Percentiles rank a stretch among this genome's conserved stretches.
These are phyloP conservation scores for Pleurotus pulmonarius DNA, from an alignment of 768 basidiomycete species.

Conservation along the genomic window DNA sequence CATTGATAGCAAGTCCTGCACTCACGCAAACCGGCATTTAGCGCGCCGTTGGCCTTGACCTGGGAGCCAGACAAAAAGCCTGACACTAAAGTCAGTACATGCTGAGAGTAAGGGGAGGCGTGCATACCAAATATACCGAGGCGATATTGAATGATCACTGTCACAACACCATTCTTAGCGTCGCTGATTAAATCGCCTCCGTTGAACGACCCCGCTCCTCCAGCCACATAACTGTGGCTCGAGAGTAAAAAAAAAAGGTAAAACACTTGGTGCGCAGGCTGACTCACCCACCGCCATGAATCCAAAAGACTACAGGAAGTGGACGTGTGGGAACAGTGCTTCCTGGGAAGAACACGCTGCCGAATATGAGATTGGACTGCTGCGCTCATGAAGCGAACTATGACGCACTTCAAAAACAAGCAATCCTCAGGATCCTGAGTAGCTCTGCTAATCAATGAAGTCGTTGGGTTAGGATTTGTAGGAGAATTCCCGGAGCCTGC, in stretches of 20 bases:
- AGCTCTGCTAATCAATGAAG: background rate
- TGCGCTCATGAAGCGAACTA: background rate
- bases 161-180: slow-evolving; percentile 22
- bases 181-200: slow-evolving; percentile 7
- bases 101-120: too few species aligned
- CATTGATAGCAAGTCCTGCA: slow-evolving; percentile 1
- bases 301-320: slow-evolving; percentile 14
- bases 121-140: slow-evolving; percentile 30
- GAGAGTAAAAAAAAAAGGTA: background rate
- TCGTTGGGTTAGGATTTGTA: slow-evolving; percentile 26
- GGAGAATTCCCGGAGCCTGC: slow-evolving; percentile 22
- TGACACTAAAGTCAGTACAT: background rate
- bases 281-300: slow-evolving; percentile 10
- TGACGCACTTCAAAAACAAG: slow-evolving; percentile 32
- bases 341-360: slow-evolving; percentile 31
- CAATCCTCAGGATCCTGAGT: slow-evolving; percentile 32
- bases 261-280: background rate
- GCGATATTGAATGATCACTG: slow-evolving; percentile 39
- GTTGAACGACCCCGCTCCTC: slow-evolving; percentile 5
- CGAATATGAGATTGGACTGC: background rate
- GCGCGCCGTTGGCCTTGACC: slow-evolving; percentile 36
- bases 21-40: slow-evolving; percentile 48
- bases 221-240: background rate
- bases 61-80: slow-evolving; percentile 42
- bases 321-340: slow-evolving; percentile 16